Evolutionary conservation across 805 yeast species (phyloP), one percentile per base, ranked within the genome.

Genomic region (Priceomyces haplophilus): DNA sequence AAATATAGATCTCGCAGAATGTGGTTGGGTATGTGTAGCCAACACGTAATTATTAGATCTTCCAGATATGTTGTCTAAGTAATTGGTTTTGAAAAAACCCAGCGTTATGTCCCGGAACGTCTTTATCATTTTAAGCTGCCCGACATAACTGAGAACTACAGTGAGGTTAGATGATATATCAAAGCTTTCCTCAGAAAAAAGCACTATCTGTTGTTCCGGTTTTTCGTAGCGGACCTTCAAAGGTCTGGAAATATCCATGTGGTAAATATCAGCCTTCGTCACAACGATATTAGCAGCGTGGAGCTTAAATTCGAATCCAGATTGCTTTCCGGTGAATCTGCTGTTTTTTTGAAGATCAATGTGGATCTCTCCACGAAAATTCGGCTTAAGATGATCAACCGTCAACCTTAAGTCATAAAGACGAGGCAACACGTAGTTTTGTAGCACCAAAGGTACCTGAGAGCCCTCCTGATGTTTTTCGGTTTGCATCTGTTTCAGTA

Each of bases 11-110:
- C 83, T 69, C 3, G 88, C 83, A 48, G 73, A 82, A 13, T 72
- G 69, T 0, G 93, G 89, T 56, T 85, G 90, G 34, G 80, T 72
- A 54, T 86, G 93, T 1, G 93, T 83, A 0, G 89, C 81, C 24
- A 85, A 55, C 10, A 84, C 63, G 44, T 63, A 73, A 47, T 77
- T 74, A 45, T 76, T 72, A 1, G 82, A 63, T 17, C 57, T 65
- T 5, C 82, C 82, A 1, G 76, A 64, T 15, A 64, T 57, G 3
- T 72, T 65, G 50, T 78, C 79, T 43, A 73, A 68, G 55, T 80
- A 82, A 54, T 80, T 81, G 1, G 88, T 80, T 52, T 80, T 81
- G 69, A 82, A 85, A 1, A 85, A 57, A 27, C 93, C 93, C 37
- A 61, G 66, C 0, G 90, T 84, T 36, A 53, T 55, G 49, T 83